A percentile compares a stretch with the other conserved stretches of the same genome.
phyloP scores from a whole-genome alignment of 176 grass and related monocot species.

The Oryza coarctata region DNA sequence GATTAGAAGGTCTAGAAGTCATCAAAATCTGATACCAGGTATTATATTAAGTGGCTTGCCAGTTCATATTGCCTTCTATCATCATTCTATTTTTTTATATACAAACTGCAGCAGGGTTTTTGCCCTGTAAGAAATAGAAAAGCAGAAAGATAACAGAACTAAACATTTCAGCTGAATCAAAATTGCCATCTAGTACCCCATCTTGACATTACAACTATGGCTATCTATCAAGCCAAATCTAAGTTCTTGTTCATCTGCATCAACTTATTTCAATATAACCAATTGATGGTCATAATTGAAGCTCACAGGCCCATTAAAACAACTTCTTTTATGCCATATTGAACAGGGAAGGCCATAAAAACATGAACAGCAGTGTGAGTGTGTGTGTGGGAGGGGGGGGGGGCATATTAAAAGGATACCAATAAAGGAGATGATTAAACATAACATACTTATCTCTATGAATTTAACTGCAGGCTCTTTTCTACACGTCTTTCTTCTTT shows the following conservation, averaged over 20 bases:
- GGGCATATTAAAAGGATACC: constrained; percentile 1
- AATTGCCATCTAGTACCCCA: neutral
- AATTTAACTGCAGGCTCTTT: constrained; percentile 20
- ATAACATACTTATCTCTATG: neutral
- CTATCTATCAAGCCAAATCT: neutral
- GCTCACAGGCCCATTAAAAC: neutral
- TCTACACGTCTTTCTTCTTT: neutral
- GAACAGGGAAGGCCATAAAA: neutral
- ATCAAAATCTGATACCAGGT: neutral
- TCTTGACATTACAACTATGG: neutral
- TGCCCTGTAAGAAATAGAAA: neutral
- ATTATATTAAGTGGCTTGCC: neutral
- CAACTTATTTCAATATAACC: neutral
- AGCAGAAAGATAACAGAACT: constrained; percentile 17
- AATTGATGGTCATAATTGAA: neutral
- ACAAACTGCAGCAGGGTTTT: neutral
- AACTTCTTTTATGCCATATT: neutral
- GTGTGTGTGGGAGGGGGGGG: no score
- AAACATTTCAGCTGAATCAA: constrained; percentile 11
- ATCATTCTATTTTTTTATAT: constrained; percentile 18
- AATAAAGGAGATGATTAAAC: neutral
- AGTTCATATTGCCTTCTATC: neutral
- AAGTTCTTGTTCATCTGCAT: neutral
- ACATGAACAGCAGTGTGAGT: neutral
- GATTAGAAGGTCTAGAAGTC: neutral